Evolutionary conservation across 257 asterid species (phyloP), one percentile per base, ranked within the genome.

Genomic region (Eucommia ulmoides): DNA sequence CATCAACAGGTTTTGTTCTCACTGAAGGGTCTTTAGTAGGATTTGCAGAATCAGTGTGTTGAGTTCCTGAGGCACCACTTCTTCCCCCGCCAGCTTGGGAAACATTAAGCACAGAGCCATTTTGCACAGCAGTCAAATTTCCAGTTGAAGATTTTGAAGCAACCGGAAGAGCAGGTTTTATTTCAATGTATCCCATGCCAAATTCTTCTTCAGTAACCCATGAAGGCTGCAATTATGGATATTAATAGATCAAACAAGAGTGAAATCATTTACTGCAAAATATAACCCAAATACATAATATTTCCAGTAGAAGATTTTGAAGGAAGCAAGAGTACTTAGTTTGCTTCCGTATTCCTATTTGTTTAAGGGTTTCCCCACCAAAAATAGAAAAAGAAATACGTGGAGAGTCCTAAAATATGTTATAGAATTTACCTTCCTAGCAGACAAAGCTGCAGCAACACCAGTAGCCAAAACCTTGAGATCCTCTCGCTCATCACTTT

Each of bases 151-250:
- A 60, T 69, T 87, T 85, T 24, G 91, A 53, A 69, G 75, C 68
- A 53, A 85, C 75, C 26, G 66, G 74, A 15, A 87, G 68, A 47
- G 74, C 87, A 46, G 93, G 91, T 66, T 91, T 91, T 61, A 86
- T 50, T 52, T 86, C 96, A 19, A 91, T 77, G 73, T 71, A 79
- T 63, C 99, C 99, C 96, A 86, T 91, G 66, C 99, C 95, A 72
- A 91, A 91, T 68, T 86, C 99, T 63, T 91, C 99, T 69, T 91
- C 99, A 1, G 95, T 81, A 53, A 91, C 95, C 99, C 99, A 91
- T 29, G 93, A 83, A 44, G 96, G 69, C 99, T 91, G 86, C 54
- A 64, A 49, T 58, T 52, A 67, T 42, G 45, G 51, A 54, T 54
- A 20, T 41, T n/a, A 46, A 48, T 6, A 42, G 48, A 16, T 21